phyloP scores from a whole-genome alignment of 176 grass and related monocot genomes.

The Elymus sibiricus region DNA sequence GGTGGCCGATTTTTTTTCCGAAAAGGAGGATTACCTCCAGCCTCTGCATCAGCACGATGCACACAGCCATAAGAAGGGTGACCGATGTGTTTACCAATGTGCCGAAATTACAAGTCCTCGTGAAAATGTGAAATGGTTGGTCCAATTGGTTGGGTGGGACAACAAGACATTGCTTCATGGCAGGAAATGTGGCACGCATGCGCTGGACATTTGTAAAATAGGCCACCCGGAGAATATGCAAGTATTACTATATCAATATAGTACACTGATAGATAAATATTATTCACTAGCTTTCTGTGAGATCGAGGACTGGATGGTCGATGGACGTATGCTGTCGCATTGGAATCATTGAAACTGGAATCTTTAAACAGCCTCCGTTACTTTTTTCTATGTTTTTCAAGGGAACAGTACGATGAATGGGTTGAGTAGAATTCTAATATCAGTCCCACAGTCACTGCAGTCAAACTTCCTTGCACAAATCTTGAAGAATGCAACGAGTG shows the following conservation, averaged over 20 bases:
- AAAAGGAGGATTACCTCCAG: no score
- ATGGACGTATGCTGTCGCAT: slow-evolving; percentile 49
- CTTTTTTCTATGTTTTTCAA: slow-evolving; percentile 19
- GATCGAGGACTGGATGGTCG: slow-evolving; percentile 16
- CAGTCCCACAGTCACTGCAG: background rate
- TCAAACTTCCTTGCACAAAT: background rate
- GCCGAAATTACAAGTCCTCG: background rate
- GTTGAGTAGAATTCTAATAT: background rate
- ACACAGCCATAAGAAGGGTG: background rate
- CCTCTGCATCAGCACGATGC: no score
- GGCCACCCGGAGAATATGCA: background rate
- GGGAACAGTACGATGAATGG: background rate
- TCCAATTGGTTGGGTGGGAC: background rate
- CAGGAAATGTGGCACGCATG: background rate
- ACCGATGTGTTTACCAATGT: background rate
- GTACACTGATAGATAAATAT: slow-evolving; percentile 35
- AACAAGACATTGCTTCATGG: background rate
- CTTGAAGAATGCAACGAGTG: background rate
- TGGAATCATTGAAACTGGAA: slow-evolving; percentile 44
- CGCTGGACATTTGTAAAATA: background rate
- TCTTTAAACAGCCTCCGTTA: slow-evolving; percentile 1
- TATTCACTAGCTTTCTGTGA: slow-evolving; percentile 18
- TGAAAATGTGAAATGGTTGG: background rate
- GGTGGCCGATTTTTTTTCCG: background rate
- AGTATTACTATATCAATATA: slow-evolving; percentile 27